Evolutionary conservation across 768 basidiomycete species (phyloP).

Genomic region (Lanmaoa pseudosensibilis): DNA sequence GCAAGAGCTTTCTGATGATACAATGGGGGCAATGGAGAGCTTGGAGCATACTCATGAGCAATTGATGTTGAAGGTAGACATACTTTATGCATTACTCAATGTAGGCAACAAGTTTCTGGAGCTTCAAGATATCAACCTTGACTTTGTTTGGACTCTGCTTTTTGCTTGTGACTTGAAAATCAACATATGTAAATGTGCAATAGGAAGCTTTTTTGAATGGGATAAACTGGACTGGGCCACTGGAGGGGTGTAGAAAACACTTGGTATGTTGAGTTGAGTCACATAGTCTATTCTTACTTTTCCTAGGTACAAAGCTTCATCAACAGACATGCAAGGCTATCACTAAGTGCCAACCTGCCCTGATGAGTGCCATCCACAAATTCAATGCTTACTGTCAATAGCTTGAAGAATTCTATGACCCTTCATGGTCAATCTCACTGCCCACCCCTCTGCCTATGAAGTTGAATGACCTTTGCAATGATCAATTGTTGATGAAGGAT

Average conservation of each 20-base stretch:
- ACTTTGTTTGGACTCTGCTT: background rate
- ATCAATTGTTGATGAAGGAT: slow-evolving; percentile 36
- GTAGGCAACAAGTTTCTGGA: background rate
- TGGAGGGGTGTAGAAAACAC: slow-evolving; percentile 18
- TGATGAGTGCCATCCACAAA: slow-evolving; percentile 16
- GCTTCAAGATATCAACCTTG: background rate
- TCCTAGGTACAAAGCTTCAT: slow-evolving; percentile 11
- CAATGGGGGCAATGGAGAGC: background rate
- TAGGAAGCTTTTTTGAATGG: background rate
- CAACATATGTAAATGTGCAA: background rate
- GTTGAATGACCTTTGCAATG: slow-evolving; percentile 16
- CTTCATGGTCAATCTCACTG: slow-evolving; percentile 28
- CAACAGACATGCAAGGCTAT: slow-evolving; percentile 2
- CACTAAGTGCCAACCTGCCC: no score
- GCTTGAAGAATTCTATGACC: slow-evolving; percentile 19
- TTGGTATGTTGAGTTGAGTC: background rate
- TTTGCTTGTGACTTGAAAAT: background rate
- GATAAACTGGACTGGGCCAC: background rate
- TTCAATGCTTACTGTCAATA: slow-evolving; percentile 32
- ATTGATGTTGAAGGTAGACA: background rate
- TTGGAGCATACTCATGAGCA: background rate
- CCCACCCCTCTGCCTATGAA: slow-evolving; percentile 18
- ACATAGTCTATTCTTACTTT: background rate
- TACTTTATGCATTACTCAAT: background rate
- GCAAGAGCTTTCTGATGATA: background rate